Conservation (phyloP, 2,329 filamentous ascomycete species). For the Calonectria leucothoes region DNA sequence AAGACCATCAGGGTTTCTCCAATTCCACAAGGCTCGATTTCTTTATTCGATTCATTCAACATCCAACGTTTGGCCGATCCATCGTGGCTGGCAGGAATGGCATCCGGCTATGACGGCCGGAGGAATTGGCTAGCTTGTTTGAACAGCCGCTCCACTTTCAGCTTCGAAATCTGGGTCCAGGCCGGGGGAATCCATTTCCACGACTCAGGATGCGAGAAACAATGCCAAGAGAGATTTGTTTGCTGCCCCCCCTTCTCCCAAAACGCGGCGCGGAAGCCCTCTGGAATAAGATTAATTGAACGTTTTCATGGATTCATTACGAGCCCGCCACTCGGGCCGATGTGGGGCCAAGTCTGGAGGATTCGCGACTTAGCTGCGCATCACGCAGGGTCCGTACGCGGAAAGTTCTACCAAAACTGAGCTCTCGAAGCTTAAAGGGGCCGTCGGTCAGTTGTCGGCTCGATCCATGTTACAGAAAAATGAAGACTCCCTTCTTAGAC, state of each 20-base stretch:
- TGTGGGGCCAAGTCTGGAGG: neutral
- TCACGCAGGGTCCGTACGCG: neutral
- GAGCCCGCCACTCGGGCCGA: neutral
- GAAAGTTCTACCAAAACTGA: neutral
- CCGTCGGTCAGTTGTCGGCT: neutral
- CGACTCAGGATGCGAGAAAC: neutral
- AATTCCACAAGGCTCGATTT: neutral
- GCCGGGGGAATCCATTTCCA: neutral
- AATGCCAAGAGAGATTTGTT: conserved; percentile 4
- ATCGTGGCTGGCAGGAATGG: neutral
- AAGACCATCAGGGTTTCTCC: neutral
- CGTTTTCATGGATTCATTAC: neutral
- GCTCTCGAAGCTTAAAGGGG: neutral
- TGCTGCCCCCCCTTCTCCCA: neutral
- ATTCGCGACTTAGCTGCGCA: conserved; percentile 4
- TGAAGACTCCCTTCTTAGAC: neutral
- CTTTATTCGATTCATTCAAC: no score
- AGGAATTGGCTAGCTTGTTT: conserved; percentile 8
- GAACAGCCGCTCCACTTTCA: neutral
- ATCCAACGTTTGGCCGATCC: neutral
- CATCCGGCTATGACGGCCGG: conserved; percentile 4
- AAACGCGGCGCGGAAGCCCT: neutral
- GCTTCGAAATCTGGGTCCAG: neutral
- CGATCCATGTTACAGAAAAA: neutral
- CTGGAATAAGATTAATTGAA: neutral